Evolutionary conservation across 345 rosid genomes (phyloP).

Genomic region (Populus euphratica): DNA sequence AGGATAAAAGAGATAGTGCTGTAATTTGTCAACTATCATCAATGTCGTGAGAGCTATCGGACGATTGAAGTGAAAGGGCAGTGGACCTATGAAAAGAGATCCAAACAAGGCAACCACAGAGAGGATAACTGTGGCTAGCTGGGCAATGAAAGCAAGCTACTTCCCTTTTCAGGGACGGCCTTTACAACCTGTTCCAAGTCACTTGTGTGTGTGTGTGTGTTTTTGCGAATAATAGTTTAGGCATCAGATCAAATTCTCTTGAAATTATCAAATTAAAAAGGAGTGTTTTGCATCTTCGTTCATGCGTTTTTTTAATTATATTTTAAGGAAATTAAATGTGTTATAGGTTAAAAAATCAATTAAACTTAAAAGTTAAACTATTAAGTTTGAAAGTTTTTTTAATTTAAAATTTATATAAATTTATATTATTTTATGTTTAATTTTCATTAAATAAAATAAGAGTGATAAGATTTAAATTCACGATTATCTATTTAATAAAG

Average conservation of each 20-base stretch:
- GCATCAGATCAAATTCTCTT: not conserved
- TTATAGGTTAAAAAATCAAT: no score
- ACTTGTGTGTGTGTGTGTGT: not conserved
- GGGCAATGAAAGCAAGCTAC: not conserved
- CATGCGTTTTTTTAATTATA: not conserved
- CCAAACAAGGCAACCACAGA: not conserved
- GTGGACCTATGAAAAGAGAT: not conserved
- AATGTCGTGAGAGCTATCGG: not conserved
- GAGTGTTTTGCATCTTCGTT: not conserved
- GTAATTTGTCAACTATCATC: not conserved
- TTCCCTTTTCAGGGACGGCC: not conserved
- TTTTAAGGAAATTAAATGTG: no score
- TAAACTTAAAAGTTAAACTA: no score
- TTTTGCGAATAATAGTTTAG: not conserved
- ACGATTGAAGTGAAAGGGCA: conserved; percentile 7
- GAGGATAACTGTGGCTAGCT: no score
- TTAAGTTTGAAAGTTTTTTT: no score
- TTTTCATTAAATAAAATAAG: no score
- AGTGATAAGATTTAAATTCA: accelerated
- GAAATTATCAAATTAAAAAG: not conserved
- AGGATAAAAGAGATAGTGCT: not conserved
- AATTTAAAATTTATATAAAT: no score
- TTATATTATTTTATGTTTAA: no score
- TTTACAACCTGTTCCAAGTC: not conserved
- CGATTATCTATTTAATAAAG: accelerated